Percentiles rank a stretch among this genome's conserved stretches.
These are phyloP conservation scores for Xylaria polymorpha DNA, from an alignment of 2,329 filamentous ascomycete genomes.

Conservation along the genomic window DNA sequence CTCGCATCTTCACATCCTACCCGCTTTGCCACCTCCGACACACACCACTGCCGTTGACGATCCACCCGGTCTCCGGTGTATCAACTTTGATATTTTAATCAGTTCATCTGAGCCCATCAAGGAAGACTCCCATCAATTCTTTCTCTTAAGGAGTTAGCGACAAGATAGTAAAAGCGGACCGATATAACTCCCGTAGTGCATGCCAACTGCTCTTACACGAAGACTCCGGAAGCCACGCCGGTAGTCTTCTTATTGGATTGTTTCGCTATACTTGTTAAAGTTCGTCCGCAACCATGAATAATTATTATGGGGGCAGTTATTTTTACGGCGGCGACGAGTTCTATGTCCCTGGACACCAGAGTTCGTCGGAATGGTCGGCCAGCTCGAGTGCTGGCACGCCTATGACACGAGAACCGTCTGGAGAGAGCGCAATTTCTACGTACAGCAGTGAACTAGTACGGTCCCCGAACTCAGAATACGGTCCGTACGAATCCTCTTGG, in stretches of 20 bases:
- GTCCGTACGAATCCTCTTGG: constrained; percentile 32
- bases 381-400: constrained; percentile 29
- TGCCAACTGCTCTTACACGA: constrained; percentile 1
- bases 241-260: constrained; percentile 6
- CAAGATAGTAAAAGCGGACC: constrained; percentile 2
- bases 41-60: constrained; percentile 1
- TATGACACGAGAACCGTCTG: constrained; percentile 43
- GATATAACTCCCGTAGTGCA: constrained; percentile 18
- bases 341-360: constrained; percentile 4
- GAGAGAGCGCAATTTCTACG: constrained; percentile 35
- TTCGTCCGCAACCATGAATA: constrained; percentile 13
- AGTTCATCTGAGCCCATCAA: neutral
- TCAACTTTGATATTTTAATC: constrained; percentile 19
- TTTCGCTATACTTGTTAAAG: neutral
- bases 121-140: neutral
- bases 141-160: constrained; percentile 1
- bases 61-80: neutral
- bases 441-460: constrained; percentile 35
- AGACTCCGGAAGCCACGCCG: constrained; percentile 21
- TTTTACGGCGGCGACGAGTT: constrained; percentile 1
- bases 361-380: constrained; percentile 30
- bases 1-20: constrained; percentile 27
- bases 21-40: constrained; percentile 6
- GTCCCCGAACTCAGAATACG: constrained; percentile 38
- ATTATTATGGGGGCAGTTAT: neutral